These are phyloP conservation scores for Aspergillus haitiensis DNA, from an alignment of 495 filamentous ascomycete species.

Conservation along the genomic window DNA sequence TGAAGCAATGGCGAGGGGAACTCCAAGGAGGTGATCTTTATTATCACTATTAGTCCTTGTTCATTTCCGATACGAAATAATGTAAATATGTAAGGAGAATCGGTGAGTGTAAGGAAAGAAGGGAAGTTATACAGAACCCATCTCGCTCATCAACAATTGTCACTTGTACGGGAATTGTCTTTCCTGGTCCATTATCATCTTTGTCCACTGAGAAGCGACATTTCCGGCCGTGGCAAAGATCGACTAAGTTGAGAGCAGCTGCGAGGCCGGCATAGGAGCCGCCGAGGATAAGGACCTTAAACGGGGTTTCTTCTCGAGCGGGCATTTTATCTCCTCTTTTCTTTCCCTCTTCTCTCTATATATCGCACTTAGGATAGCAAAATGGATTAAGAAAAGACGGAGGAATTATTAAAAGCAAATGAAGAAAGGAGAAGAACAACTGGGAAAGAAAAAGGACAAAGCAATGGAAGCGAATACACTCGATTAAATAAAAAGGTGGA, in stretches of 20 bases:
- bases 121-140: conserved; percentile 59
- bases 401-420: neutral
- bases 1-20: conserved; percentile 60
- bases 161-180: conserved; percentile 55
- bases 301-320: conserved; percentile 33
- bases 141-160: conserved; percentile 70
- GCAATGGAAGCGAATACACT: neutral
- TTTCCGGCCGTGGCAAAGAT: conserved; percentile 52
- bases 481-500: neutral
- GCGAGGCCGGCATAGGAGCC: conserved; percentile 67
- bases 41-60: neutral
- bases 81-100: too few relatives aligned
- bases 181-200: conserved; percentile 28
- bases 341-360: neutral
- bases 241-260: conserved; percentile 58
- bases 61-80: conserved; percentile 3
- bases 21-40: conserved; percentile 62
- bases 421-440: neutral
- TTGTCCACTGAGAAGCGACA: conserved; percentile 37
- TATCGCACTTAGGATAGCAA: neutral
- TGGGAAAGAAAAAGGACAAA: neutral
- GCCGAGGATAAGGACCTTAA: conserved; percentile 56
- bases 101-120: neutral
- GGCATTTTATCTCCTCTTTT: conserved; percentile 27
- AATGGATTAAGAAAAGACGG: neutral